Evolutionary conservation across 306 rosid genomes (phyloP), one percentile per base, ranked within the genome.

Genomic region (Cajanus cajan): DNA sequence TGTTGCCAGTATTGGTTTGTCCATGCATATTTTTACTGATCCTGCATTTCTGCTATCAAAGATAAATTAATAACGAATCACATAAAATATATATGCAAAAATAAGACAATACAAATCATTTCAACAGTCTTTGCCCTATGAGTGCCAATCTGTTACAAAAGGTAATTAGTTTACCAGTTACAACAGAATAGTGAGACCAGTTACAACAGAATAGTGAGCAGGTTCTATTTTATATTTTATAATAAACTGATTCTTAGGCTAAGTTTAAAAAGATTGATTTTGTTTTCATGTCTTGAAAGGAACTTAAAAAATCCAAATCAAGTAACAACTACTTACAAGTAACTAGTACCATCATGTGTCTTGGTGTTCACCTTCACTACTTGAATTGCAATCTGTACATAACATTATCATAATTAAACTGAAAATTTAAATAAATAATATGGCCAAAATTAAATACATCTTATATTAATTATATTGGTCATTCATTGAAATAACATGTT

Each of bases 21-120:
- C 95, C 95, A 39, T 87, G 90, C 81, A 87, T 78, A 78, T 79
- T 88, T 85, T 84, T 91, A 83, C 95, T 90, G 51, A 93, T 91
- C 85, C 98, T 93, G 76, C 90, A 93, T 80, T 93, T 93, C 97
- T 93, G 92, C 51, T 73, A 50, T 40, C 63, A 80, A 50, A 36
- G 57, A 18, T 22, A 50, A 76, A 51, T 51, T 68, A 70, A 64
- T 67, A 68, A 43, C 58, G 33, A 64, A 57, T 7, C 13, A 54
- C 11, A 62, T 21, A 4, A 24, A 13, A 65, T 7, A 4, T 19
- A 2, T 24, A 33, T 4, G 14, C 15, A 52, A 40, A 36, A 2
- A 61, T 4, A 28, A 33, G 47, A 54, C 3, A n/a, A n/a, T n/a
- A 9, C 52, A 59, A 61, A 44, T 59, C 11, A 2, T n/a, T 43